A percentile compares a stretch with the other conserved stretches of the same genome.
Evolutionary conservation across 2,329 filamentous ascomycete genomes (phyloP).

Genomic region (Aspergillus quadrilineatus): DNA sequence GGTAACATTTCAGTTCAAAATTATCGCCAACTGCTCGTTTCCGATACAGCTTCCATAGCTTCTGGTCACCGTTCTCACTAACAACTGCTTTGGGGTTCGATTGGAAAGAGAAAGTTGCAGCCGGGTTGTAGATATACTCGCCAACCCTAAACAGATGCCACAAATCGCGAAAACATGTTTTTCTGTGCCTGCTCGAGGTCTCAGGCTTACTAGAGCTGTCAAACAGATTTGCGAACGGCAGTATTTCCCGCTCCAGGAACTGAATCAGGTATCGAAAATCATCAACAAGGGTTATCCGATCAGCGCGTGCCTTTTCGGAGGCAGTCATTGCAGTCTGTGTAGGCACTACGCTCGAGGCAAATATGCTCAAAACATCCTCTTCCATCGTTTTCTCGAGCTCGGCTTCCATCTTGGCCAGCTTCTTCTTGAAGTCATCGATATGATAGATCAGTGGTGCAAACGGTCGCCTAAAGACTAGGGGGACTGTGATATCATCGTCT

Average conservation of each 20-base stretch:
- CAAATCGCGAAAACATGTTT: background rate
- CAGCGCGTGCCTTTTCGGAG: background rate
- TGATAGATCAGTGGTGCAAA: background rate
- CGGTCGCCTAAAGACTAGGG: background rate
- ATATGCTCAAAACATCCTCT: background rate
- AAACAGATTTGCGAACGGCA: background rate
- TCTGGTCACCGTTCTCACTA: background rate
- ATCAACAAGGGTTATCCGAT: background rate
- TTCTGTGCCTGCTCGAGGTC: background rate
- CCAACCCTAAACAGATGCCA: background rate
- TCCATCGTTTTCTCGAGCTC: background rate
- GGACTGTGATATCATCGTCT: background rate
- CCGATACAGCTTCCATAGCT: background rate
- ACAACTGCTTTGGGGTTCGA: too few species aligned
- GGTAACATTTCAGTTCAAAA: background rate
- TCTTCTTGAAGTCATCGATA: background rate
- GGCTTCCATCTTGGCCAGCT: background rate
- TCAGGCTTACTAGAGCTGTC: too few species aligned
- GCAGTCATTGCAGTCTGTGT: background rate
- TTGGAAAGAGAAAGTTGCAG: background rate
- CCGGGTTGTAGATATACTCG: background rate
- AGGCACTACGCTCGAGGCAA: background rate
- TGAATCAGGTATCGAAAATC: background rate
- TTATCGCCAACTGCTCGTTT: background rate
- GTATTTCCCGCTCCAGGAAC: background rate